Evolutionary conservation across 495 filamentous ascomycete genomes (phyloP).

Genomic region (Xylaria bambusicola): DNA sequence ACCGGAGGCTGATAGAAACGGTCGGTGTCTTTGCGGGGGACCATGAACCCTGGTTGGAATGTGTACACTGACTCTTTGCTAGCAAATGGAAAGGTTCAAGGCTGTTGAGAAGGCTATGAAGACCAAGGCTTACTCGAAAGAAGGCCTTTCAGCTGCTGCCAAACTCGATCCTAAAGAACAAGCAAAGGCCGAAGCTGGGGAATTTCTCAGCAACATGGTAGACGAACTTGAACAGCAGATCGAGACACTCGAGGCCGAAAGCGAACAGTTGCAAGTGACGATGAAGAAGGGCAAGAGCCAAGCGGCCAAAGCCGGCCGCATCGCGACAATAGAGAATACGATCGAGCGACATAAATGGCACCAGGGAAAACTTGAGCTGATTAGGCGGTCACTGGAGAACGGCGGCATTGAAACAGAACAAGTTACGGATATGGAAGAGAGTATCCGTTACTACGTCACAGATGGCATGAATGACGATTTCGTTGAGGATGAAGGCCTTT

Average conservation of each 20-base stretch:
- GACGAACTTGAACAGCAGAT: conserved; percentile 92
- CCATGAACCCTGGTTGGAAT: neutral
- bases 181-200: conserved; percentile 80
- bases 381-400: conserved; percentile 88
- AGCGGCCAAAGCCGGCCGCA: conserved; percentile 74
- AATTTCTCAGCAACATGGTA: conserved; percentile 85
- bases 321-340: conserved; percentile 78
- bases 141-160: conserved; percentile 84
- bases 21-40: conserved; percentile 49
- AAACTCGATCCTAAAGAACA: conserved; percentile 95
- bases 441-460: conserved; percentile 92
- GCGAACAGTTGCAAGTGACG: conserved; percentile 79
- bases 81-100: conserved; percentile 99
- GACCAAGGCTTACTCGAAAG: conserved; percentile 98
- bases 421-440: conserved; percentile 84
- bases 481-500: conserved; percentile 85
- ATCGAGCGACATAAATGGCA: conserved; percentile 98
- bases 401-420: conserved; percentile 82
- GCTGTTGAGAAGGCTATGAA: conserved; percentile 99
- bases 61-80: conserved; percentile 30
- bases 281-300: conserved; percentile 95
- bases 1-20: conserved; percentile 93
- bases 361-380: conserved; percentile 85
- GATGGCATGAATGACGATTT: conserved; percentile 87
- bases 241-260: conserved; percentile 87